phyloP scores from a whole-genome alignment of 2,329 filamentous ascomycete species.

The Ambrosiella beaveri region DNA sequence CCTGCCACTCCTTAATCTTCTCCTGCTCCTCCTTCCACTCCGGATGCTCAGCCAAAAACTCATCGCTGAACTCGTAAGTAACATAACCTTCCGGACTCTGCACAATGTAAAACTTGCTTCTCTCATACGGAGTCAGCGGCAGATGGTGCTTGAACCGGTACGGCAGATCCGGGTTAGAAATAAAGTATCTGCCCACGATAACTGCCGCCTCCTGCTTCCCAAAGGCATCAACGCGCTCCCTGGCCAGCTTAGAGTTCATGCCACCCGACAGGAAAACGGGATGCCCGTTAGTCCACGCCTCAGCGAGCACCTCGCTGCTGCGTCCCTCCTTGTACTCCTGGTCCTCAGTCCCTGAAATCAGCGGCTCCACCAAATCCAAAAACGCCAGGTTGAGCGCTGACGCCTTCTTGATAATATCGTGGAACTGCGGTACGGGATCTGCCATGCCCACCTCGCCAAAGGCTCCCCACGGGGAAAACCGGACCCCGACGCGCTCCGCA shows the following conservation, averaged over 20 bases:
- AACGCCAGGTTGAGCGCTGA: slow-evolving; percentile 36
- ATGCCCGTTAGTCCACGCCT: slow-evolving; percentile 12
- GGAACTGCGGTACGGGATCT: slow-evolving; percentile 37
- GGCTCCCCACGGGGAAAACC: slow-evolving; percentile 38
- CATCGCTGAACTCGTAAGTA: slow-evolving; percentile 4
- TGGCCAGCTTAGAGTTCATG: slow-evolving; percentile 17
- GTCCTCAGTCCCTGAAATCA: slow-evolving; percentile 25
- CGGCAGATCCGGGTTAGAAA: slow-evolving; percentile 21
- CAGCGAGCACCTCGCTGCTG: slow-evolving; percentile 15
- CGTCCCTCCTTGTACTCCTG: slow-evolving; percentile 19
- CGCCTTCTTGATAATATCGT: slow-evolving; percentile 33
- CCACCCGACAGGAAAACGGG: slow-evolving; percentile 21
- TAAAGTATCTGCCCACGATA: slow-evolving; percentile 21
- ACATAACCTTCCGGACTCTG: slow-evolving; percentile 13
- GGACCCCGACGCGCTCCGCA: slow-evolving; percentile 32
- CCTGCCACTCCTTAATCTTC: background rate
- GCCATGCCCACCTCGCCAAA: slow-evolving; percentile 44
- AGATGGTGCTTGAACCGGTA: slow-evolving; percentile 18
- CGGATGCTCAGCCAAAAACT: slow-evolving; percentile 1
- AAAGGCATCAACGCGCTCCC: slow-evolving; percentile 15
- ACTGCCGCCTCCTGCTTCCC: slow-evolving; percentile 17
- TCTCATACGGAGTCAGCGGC: slow-evolving; percentile 17
- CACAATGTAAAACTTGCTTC: slow-evolving; percentile 18
- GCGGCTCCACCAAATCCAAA: slow-evolving; percentile 40
- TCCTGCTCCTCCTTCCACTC: background rate